Base-by-base conservation (phyloP, 2,329 filamentous ascomycete species). In the Colletotrichum sidae region DNA sequence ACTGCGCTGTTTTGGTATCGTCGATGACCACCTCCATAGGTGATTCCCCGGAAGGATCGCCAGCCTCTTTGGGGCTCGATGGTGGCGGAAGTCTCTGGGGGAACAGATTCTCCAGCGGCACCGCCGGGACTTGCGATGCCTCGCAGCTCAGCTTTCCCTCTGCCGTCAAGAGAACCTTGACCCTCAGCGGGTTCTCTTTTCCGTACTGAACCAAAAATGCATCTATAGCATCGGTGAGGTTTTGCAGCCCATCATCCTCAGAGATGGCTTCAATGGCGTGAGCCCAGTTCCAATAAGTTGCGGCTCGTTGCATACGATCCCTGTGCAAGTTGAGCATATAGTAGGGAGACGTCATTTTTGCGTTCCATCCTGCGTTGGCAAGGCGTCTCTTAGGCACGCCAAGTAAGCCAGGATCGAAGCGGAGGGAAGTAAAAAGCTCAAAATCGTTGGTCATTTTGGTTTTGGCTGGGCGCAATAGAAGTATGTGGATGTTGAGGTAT, bases 281-380 rank as follows among this genome's bases (percentile, higher is more conserved):
- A 2, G 77, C 70, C 87, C 87, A 90, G 6, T 77, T 72, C 80
- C 86, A 91, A 69, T 89, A 74, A 6, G 71, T 75, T 6, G 88
- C 87, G 12, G 87, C 88, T 61, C 80, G 84, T n/a, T 93, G 81
- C 74, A 97, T 86, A 57, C 94, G 90, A 74, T 94, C 91, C 50
- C 88, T 87, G 75, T 97, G 94, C 70, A 90, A 90, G 63, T 88
- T 83, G 13, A 96, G 85, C 84, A 96, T 93, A 76, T 96, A 96
- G 70, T 93, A 89, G 0, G 90, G 86, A 8, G 88, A 92, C 7
- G 79, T 73, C 34, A 81, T 77, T 34, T 72, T 69, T 70, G 80
- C 82, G 71, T 88, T 89, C 79, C 83, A 90, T 15, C 81, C 85
- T 45, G 81, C 76, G 66, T 82, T 72, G 38, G 71, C 65, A 38